phyloP scores from a whole-genome alignment of 1,284 basidiomycete species.

The Ganoderma boninense region DNA sequence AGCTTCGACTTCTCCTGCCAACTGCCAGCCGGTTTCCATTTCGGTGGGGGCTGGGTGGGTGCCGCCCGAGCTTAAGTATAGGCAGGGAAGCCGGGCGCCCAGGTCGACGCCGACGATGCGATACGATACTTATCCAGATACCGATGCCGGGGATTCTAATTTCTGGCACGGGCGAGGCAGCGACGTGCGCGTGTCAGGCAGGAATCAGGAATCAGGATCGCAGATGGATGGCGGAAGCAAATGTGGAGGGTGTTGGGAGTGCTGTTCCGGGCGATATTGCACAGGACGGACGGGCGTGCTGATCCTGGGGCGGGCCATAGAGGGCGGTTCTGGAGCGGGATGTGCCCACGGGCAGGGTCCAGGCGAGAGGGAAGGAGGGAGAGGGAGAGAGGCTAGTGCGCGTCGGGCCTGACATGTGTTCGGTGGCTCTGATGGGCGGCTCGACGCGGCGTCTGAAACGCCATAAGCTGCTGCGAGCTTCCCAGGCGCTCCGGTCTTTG shows the following conservation, averaged over 20 bases:
- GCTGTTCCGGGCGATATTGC: slow-evolving; percentile 8
- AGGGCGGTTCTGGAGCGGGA: slow-evolving; percentile 12
- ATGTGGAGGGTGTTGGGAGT: slow-evolving; percentile 13
- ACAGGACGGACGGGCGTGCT: slow-evolving; percentile 11
- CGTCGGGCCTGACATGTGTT: slow-evolving; percentile 15
- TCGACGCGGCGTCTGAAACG: slow-evolving; percentile 29
- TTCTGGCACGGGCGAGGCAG: slow-evolving; percentile 7
- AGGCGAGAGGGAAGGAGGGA: neutral
- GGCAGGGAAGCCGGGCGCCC: slow-evolving; percentile 15
- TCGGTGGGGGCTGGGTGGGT: slow-evolving; percentile 22
- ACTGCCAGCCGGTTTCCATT: slow-evolving; percentile 24
- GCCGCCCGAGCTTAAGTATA: slow-evolving; percentile 3
- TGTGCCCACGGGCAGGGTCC: slow-evolving; percentile 13
- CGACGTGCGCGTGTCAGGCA: slow-evolving; percentile 25
- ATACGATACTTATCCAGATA: slow-evolving; percentile 21
- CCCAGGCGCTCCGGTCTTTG: slow-evolving; percentile 36
- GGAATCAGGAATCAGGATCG: slow-evolving; percentile 15
- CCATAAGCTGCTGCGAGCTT: slow-evolving; percentile 21
- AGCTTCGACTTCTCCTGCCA: slow-evolving; percentile 22
- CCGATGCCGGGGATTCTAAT: slow-evolving; percentile 19
- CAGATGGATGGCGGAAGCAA: slow-evolving; percentile 35
- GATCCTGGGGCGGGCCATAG: slow-evolving; percentile 14
- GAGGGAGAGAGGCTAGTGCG: neutral
- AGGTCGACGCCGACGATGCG: slow-evolving; percentile 13
- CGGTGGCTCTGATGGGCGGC: slow-evolving; percentile 34